phyloP scores from a whole-genome alignment of 2,329 filamentous ascomycete species.

The Chrysoporthe deuterocubensis region DNA sequence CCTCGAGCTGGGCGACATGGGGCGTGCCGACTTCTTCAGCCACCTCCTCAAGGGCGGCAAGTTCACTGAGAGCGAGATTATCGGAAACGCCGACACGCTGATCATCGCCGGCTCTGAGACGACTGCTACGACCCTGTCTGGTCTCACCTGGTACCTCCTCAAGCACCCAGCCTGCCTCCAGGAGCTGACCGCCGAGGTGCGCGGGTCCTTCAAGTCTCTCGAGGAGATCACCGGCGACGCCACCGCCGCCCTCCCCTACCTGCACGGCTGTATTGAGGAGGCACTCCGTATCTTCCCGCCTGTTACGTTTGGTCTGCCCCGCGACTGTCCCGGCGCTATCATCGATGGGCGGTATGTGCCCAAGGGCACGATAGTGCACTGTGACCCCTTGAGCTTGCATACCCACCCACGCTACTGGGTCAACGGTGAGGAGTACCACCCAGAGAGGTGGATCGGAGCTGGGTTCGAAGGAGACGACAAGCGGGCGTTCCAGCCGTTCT shows the following conservation, averaged over 20 bases:
- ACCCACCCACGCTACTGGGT: constrained; percentile 49
- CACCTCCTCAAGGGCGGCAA: constrained; percentile 29
- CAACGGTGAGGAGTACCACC: constrained; percentile 48
- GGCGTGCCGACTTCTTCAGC: constrained; percentile 31
- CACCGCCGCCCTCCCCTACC: constrained; percentile 40
- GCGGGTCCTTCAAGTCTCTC: constrained; percentile 38
- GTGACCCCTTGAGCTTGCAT: constrained; percentile 50
- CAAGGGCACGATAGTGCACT: constrained; percentile 43
- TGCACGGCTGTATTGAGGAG: constrained; percentile 43
- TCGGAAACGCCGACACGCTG: constrained; percentile 31
- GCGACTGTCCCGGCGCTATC: constrained; percentile 39
- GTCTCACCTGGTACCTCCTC: constrained; percentile 36
- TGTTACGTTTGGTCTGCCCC: constrained; percentile 34
- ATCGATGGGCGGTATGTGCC: constrained; percentile 40
- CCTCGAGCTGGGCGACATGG: constrained; percentile 24
- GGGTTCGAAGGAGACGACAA: constrained; percentile 26
- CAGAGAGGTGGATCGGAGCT: constrained; percentile 52
- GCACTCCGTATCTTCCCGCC: constrained; percentile 42
- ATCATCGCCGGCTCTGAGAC: constrained; percentile 41
- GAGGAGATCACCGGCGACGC: constrained; percentile 42
- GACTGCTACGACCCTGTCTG: constrained; percentile 38
- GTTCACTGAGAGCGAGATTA: constrained; percentile 30
- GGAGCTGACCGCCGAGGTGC: constrained; percentile 44
- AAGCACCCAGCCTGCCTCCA: constrained; percentile 37
- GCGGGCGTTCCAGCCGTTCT: constrained; percentile 26